Evolutionary conservation across 306 rosid genomes (phyloP), one percentile per base, ranked within the genome.

Genomic region (Pyrus communis): DNA sequence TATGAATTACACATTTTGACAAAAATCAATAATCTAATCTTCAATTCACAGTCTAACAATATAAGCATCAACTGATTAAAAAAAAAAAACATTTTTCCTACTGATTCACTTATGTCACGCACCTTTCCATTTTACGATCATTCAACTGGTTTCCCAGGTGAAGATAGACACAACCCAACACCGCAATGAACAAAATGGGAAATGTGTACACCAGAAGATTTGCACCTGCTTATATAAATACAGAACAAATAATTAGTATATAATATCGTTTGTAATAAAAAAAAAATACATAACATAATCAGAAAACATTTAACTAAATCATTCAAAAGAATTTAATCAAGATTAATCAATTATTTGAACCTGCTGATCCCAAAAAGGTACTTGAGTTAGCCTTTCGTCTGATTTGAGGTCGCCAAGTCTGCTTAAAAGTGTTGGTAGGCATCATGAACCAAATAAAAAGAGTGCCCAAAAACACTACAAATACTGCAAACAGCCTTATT

Each of bases 151-250:
- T 83, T 51, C 80, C 82, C 71, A 88, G 27, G 77, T 91, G 96
- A 54, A 87, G 81, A 55, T 84, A 88, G 55, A 90, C 52, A 76
- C 97, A 87, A 22, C 96, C 93, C 85, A 86, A 60, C 72, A 67
- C 51, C 14, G 96, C 96, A 10, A 90, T 76, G 69, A 93, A 71
- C 57, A 93, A 67, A 23, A 90, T 57, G 51, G 98, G 94, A 30
- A 86, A 87, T 62, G 87, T 80, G 84, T 27, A 86, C 21, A 87
- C 38, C 60, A 93, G 66, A 73, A 90, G 75, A 1, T 5, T 54
- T 67, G 77, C 2, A 28, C 96, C 97, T 93, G 85, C 35, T 14
- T 49, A 4, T 49, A 49, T 4, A 69, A 5, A 11, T n/a, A 70
- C 43, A 33, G 1, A 52, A 6, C 18, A 52, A 52, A 17, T 18